Evolutionary conservation across 441 rosid genomes (phyloP).

Genomic region (Adansonia gregorii): DNA sequence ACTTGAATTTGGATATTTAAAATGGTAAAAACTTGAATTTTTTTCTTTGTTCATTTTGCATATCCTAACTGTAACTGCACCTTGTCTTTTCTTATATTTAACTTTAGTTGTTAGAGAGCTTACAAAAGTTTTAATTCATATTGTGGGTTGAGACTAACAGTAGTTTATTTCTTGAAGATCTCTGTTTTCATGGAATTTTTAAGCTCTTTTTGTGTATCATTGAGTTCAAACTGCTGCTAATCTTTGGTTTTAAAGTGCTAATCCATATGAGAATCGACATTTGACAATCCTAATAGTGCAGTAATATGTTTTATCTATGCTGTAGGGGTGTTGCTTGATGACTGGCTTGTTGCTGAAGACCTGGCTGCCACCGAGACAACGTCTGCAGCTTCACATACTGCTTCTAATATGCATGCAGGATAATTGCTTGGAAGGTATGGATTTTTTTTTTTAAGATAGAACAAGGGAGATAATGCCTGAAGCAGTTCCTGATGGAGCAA

Average conservation of each 20-base stretch:
- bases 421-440: conserved; percentile 73
- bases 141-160: neutral
- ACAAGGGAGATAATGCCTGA: conserved; percentile 61
- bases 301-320: conserved; percentile 26
- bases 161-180: neutral
- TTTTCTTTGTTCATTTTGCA: neutral
- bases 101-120: neutral
- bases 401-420: conserved; percentile 61
- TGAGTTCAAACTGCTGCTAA: too few relatives aligned
- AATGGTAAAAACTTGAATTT: neutral
- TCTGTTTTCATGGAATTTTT: neutral
- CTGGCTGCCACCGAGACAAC: conserved; percentile 90
- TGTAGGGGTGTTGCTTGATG: conserved; percentile 94
- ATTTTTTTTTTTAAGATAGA: conserved; percentile 76
- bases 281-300: conserved; percentile 17
- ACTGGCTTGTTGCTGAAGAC: conserved; percentile 91
- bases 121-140: conserved; percentile 11
- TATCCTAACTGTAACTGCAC: conserved; percentile 7
- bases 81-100: neutral
- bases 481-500: conserved; percentile 79
- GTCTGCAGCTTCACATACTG: conserved; percentile 80
- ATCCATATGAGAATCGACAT: neutral
- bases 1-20: neutral
- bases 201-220: neutral
- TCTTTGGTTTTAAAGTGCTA: neutral